These are phyloP conservation scores for Fonsecaea erecta DNA, from an alignment of 2,329 filamentous ascomycete species.

Conservation along the genomic window DNA sequence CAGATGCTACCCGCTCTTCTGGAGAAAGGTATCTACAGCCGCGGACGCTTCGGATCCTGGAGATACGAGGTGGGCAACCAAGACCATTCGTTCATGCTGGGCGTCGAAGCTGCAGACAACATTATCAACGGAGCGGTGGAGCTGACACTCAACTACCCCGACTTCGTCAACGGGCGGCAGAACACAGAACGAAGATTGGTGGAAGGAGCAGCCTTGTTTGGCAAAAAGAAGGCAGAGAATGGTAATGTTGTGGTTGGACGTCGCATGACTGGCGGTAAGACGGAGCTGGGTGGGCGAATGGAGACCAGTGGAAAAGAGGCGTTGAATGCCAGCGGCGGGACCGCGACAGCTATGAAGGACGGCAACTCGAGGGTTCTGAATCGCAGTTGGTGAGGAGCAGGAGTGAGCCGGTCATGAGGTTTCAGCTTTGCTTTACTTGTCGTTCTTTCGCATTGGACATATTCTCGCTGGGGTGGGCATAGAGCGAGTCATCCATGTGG, in stretches of 20 bases:
- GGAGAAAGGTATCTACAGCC: conserved; percentile 88
- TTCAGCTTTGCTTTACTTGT: neutral
- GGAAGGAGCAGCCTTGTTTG: conserved; percentile 65
- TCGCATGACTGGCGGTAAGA: conserved; percentile 37
- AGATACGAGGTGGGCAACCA: conserved; percentile 97
- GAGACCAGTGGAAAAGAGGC: conserved; percentile 28
- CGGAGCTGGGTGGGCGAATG: conserved; percentile 33
- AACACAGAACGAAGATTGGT: conserved; percentile 67
- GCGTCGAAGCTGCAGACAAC: conserved; percentile 89
- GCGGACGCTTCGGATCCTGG: conserved; percentile 97
- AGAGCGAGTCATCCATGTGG: neutral
- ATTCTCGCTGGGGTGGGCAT: neutral
- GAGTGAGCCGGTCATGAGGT: neutral
- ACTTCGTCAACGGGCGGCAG: conserved; percentile 81
- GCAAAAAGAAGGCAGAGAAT: conserved; percentile 46
- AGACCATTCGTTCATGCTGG: conserved; percentile 97
- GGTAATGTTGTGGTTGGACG: conserved; percentile 33
- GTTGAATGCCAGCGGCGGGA: conserved; percentile 24
- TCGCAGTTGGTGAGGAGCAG: conserved; percentile 19
- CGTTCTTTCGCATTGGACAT: neutral
- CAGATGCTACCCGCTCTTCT: conserved; percentile 91
- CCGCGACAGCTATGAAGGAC: conserved; percentile 25
- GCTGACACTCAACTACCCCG: conserved; percentile 93
- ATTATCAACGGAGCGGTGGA: conserved; percentile 88
- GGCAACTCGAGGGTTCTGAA: conserved; percentile 27